Base-by-base conservation (phyloP, 129 eudicot genomes). In the Chrysanthemum makinoi region DNA sequence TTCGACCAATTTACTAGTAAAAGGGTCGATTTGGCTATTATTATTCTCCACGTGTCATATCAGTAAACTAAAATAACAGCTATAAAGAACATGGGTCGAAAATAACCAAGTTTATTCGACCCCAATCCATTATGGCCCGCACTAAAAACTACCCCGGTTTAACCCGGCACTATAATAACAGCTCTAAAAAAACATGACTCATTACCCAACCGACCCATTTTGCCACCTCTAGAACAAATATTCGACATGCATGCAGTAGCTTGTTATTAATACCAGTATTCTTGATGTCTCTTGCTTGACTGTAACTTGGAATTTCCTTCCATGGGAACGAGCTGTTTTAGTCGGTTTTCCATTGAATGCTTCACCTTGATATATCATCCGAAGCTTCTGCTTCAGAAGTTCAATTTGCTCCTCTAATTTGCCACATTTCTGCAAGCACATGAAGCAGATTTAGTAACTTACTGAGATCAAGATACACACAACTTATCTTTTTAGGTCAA, bases 311-410 rank as follows among this genome's bases (percentile, higher is more conserved):
- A 90, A 87, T 75, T 90, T 90, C 69, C 80, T 85, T 57, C 97
- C 97, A 44, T 90, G 97, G 16, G 97, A 87, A 11, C 97, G 89
- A 14, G 97, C 97, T 2, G 97, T 90, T 56, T 90, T 90, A 8
- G 97, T 90, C 18, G 91, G 86, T 65, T 87, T 90, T 68, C 97
- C 91, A 6, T 90, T 90, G 63, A 87, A 90, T 7, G 87, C 87
- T 73, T 87, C 95, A 74, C 97, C 97, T 79, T 83, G 84, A 69
- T 68, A 65, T 60, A 88, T 88, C 88, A 85, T 80, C 8, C 76
- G 73, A 69, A 85, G 76, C 87, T 88, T 88, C 80, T 83, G 95
- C 78, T 79, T 85, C 60, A 88, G 65, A 74, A 88, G 62, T 68
- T 80, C 85, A 15, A 88, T 85, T 68, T 88, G 90, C 66, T 88